Evolutionary conservation across 2,329 filamentous ascomycete species (phyloP).

Genomic region (Penicillium verrucosum): DNA sequence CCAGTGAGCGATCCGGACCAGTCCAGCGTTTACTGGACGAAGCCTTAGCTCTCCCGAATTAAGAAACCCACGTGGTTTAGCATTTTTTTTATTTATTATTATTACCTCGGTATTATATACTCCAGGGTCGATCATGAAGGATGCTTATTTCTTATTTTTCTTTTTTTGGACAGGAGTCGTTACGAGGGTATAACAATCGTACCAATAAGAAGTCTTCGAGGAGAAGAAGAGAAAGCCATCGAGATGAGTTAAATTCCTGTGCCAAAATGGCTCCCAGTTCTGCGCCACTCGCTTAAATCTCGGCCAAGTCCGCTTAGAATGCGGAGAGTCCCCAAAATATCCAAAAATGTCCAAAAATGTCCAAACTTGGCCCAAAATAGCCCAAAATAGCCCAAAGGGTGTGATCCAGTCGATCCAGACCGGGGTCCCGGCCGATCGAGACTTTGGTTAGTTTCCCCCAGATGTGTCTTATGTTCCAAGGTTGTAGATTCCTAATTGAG

Average conservation of each 20-base stretch:
- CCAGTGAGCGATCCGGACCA: constrained; percentile 39
- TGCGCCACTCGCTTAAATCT: constrained; percentile 28
- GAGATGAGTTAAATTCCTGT: background rate
- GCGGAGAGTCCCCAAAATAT: background rate
- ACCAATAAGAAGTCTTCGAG: background rate
- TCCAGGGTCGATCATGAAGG: background rate
- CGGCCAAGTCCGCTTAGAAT: constrained; percentile 24
- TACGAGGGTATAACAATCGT: background rate
- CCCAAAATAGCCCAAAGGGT: background rate
- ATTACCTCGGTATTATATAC: no score
- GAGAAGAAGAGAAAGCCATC: no score
- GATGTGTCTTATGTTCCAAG: no score
- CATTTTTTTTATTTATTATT: background rate
- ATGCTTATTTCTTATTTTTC: background rate
- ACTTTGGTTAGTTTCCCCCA: constrained; percentile 1
- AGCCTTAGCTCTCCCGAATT: constrained; percentile 19
- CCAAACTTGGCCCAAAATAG: background rate
- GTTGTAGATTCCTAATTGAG: background rate
- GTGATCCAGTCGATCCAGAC: constrained; percentile 6
- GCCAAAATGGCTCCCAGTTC: constrained; percentile 1
- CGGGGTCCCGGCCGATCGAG: constrained; percentile 11
- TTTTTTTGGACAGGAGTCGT: background rate
- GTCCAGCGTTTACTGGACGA: constrained; percentile 36
- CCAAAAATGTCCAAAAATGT: no score
- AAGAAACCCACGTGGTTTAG: constrained; percentile 9